Evolutionary conservation across 202 grass and related monocot genomes (phyloP).

Genomic region (Schoenoplectus triqueter): DNA sequence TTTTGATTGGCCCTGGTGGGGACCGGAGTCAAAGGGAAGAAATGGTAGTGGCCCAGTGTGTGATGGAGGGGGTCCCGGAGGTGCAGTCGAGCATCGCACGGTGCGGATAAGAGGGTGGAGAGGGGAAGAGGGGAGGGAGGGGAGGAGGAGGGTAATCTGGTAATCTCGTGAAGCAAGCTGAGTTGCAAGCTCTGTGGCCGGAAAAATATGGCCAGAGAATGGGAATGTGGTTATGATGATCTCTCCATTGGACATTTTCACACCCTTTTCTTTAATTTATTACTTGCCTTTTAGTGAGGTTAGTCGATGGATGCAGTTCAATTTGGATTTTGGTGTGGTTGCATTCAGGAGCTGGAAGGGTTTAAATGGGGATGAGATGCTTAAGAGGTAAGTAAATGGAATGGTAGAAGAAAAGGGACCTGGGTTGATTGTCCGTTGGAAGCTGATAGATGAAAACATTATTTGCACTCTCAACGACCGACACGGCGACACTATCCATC

Average conservation of each 20-base stretch:
- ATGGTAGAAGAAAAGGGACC: slow-evolving; percentile 9
- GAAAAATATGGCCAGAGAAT: slow-evolving; percentile 41
- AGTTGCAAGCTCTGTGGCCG: slow-evolving; percentile 38
- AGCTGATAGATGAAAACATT: background rate
- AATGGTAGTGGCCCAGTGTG: background rate
- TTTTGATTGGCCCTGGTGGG: background rate
- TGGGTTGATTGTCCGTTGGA: slow-evolving; percentile 18
- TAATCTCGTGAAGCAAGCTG: slow-evolving; percentile 42
- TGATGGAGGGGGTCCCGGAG: slow-evolving; percentile 26
- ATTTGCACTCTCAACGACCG: background rate
- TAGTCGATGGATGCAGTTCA: background rate
- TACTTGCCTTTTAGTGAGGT: background rate
- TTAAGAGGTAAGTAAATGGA: slow-evolving; percentile 34
- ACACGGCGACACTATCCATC: too few species aligned
- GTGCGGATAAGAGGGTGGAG: slow-evolving; percentile 42
- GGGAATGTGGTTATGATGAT: slow-evolving; percentile 46
- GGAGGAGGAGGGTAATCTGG: slow-evolving; percentile 45
- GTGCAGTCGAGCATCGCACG: slow-evolving; percentile 17
- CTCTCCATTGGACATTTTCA: slow-evolving; percentile 41
- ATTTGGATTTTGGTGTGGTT: background rate
- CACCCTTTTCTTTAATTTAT: too few species aligned
- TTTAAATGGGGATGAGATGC: slow-evolving; percentile 5
- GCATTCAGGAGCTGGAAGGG: slow-evolving; percentile 6
- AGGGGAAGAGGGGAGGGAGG: background rate
- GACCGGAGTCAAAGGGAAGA: background rate